Evolutionary conservation across 164 flowering plant species (phyloP).

Genomic region (Magnolia officinalis): DNA sequence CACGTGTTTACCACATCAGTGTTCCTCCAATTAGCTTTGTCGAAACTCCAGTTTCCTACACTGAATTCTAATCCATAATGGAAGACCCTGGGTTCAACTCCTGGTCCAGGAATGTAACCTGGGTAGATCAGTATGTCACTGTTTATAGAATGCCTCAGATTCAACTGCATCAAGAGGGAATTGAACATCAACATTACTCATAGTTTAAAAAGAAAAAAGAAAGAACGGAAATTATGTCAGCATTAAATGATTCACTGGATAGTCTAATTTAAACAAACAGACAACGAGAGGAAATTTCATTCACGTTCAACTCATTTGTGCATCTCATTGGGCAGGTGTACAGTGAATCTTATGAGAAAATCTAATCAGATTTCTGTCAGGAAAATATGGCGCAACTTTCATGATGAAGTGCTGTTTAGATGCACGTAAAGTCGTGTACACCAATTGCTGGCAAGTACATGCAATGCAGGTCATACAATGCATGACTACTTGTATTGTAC

Average conservation of each 20-base stretch:
- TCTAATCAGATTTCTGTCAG: background rate
- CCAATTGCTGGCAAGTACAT: too few species aligned
- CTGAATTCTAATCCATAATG: constrained; percentile 82
- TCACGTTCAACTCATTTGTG: background rate
- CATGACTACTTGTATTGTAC: too few species aligned
- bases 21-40: constrained; percentile 85
- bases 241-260: background rate
- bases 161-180: constrained; percentile 54
- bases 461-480: too few species aligned
- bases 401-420: too few species aligned
- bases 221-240: background rate
- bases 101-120: constrained; percentile 80
- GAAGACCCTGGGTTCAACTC: constrained; percentile 71
- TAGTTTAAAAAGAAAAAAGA: background rate
- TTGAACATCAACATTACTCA: background rate
- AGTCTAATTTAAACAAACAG: background rate
- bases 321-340: background rate
- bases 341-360: background rate
- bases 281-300: background rate
- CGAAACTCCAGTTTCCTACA: constrained; percentile 95
- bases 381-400: too few species aligned
- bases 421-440: too few species aligned
- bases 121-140: constrained; percentile 81
- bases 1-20: constrained; percentile 77
- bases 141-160: constrained; percentile 63